phyloP scores from a whole-genome alignment of 2,329 filamentous ascomycete species.

The Epichloe scottii region DNA sequence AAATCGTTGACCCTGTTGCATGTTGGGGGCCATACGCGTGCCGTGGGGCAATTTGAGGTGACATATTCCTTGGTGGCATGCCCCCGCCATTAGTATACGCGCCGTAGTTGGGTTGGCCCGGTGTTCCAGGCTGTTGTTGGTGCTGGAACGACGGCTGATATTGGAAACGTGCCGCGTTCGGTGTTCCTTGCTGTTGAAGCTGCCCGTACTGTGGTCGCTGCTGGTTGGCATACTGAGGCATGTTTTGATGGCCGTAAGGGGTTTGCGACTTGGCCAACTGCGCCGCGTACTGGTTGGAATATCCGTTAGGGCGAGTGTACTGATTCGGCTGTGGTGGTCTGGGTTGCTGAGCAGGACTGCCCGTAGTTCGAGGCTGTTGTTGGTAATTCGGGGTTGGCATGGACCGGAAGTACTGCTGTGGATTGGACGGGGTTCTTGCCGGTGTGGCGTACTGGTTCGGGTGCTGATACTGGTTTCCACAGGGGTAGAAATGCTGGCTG shows the following conservation, averaged over 20 bases:
- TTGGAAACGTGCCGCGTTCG: constrained; percentile 27
- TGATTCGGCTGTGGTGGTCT: constrained; percentile 31
- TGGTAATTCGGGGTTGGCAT: constrained; percentile 29
- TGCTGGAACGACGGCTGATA: constrained; percentile 27
- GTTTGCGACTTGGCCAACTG: constrained; percentile 40
- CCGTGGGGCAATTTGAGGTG: constrained; percentile 29
- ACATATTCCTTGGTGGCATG: constrained; percentile 29
- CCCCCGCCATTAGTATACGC: constrained; percentile 32
- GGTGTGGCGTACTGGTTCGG: constrained; percentile 35
- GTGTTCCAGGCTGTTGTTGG: constrained; percentile 18
- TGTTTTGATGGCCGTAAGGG: constrained; percentile 38
- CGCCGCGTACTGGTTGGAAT: constrained; percentile 32
- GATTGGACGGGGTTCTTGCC: constrained; percentile 30
- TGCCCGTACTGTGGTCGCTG: constrained; percentile 30
- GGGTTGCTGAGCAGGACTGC: constrained; percentile 16
- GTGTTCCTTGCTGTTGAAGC: constrained; percentile 29
- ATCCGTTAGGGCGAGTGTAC: constrained; percentile 38
- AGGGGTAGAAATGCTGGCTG: constrained; percentile 27
- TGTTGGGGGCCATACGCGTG: constrained; percentile 26
- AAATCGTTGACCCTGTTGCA: constrained; percentile 21
- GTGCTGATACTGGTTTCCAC: constrained; percentile 30
- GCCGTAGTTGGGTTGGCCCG: constrained; percentile 23
- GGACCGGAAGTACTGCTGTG: constrained; percentile 33
- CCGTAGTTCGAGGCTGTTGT: constrained; percentile 27
- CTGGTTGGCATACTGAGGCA: constrained; percentile 35